Base-by-base conservation (phyloP, 2,329 filamentous ascomycete genomes). In the Xylariales sp. region DNA sequence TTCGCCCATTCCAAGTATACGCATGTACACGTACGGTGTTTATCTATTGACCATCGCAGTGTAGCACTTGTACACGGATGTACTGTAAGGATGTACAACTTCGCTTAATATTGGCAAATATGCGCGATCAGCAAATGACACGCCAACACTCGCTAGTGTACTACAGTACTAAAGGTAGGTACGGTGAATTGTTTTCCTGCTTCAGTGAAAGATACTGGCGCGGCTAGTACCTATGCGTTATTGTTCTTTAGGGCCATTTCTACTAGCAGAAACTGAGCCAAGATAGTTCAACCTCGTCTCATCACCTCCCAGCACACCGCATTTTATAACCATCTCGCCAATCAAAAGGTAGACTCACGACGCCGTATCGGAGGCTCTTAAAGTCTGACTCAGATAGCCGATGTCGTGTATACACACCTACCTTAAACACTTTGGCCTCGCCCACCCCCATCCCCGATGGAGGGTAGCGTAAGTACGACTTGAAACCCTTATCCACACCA, bases 331-430 rank as follows among this genome's bases (percentile, higher is more conserved):
- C 61, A 60, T 62, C 45, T 45, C 49, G 49, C 68, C 68, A 68
- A 69, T 69, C 52, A 62, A 36, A 43, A 52, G 9, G 45, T n/a
- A 43, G 23, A 36, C 39, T 54, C 30, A 32, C 41, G 23, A 55
- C 34, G 57, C 36, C 50, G 50, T n/a, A 54, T 59, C 52, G 10
- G 48, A 53, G 50, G 14, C 53, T 56, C 46, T 67, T 53, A 49
- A 64, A 60, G 64, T 68, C 65, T 69, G 62, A 69, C 53, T 69
- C 68, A 69, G 68, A 68, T 62, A 65, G 66, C 63, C 62, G 59
- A 64, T 30, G 28, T 54, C 30, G 46, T n/a, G 41, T 43, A 49
- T 61, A 55, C 61, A 53, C 49, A 30, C 16, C 50, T 34, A 39
- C 7, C n/a, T 16, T 34, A 54, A 18, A 39, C 53, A 45, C 39